Evolutionary conservation across 1,284 basidiomycete genomes (phyloP).

Genomic region (Stygiomarasmius scandens): DNA sequence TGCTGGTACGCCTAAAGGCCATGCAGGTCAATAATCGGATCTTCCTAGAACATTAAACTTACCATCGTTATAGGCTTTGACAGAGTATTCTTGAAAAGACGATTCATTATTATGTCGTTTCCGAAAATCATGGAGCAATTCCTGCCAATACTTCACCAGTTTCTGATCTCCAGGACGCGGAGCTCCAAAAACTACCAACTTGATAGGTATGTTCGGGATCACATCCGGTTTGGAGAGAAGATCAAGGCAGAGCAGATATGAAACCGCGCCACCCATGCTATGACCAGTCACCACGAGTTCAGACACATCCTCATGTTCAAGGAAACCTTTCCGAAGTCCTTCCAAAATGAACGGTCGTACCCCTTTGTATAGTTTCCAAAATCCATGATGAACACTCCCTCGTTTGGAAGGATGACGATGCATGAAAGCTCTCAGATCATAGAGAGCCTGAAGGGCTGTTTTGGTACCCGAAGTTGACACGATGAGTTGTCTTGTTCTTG

Average conservation of each 20-base stretch:
- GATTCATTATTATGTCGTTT: slow-evolving; percentile 36
- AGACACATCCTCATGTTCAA: slow-evolving; percentile 30
- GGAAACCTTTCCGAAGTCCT: slow-evolving; percentile 32
- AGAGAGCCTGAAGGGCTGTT: slow-evolving; percentile 40
- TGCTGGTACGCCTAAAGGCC: slow-evolving; percentile 48
- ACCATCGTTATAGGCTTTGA: slow-evolving; percentile 62
- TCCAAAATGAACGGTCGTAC: slow-evolving; percentile 34
- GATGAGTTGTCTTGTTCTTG: slow-evolving; percentile 44
- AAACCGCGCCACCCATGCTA: slow-evolving; percentile 52
- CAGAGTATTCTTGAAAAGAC: slow-evolving; percentile 45
- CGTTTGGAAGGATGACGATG: slow-evolving; percentile 38
- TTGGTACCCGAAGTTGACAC: slow-evolving; percentile 51
- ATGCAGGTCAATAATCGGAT: slow-evolving; percentile 3
- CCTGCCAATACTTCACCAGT: slow-evolving; percentile 45
- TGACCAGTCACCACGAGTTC: slow-evolving; percentile 54
- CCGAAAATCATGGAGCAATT: slow-evolving; percentile 36
- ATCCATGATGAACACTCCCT: slow-evolving; percentile 50
- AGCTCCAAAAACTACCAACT: slow-evolving; percentile 50
- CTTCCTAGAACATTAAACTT: slow-evolving; percentile 16
- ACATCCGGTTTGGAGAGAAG: slow-evolving; percentile 36
- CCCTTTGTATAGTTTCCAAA: slow-evolving; percentile 54
- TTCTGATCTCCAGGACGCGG: slow-evolving; percentile 49
- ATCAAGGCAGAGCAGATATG: slow-evolving; percentile 50
- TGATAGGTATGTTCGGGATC: slow-evolving; percentile 32
- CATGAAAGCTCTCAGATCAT: slow-evolving; percentile 44